Base-by-base conservation (phyloP, 768 basidiomycete genomes). In the Galerina marginata region DNA sequence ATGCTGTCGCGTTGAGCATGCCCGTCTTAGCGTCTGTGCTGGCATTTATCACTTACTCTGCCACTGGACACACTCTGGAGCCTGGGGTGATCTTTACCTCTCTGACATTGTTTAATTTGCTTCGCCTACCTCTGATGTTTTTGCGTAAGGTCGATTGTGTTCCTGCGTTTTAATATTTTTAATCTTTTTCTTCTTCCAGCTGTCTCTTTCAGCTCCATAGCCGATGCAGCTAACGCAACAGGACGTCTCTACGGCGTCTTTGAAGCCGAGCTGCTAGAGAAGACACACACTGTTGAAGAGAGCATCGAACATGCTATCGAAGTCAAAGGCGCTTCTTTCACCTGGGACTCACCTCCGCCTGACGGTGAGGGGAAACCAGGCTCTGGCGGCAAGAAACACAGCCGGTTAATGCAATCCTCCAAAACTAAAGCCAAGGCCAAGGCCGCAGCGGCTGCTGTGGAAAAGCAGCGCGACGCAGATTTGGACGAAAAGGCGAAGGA, bases 181-280 rank as follows among this genome's bases (percentile, higher is more conserved):
- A 48, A 54, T 45, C 26, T 60, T 36, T n/a, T 49, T 16, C 23
- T 4, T 4, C 37, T 46, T 64, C n/a, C 60, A 91, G 89, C 89
- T 14, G 65, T 88, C 59, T 82, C 90, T 2, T 83, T 94, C 55
- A 88, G 89, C 59, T 72, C 93, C n/a, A 89, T 90, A 63, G 87
- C 92, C 3, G 96, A 98, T 64, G 95, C 95, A 0, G 73, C 81
- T 47, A 95, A 92, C 66, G 96, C 95, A 2, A 78, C 84, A n/a
- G 76, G 78, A 9, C 91, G 96, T 44, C 81, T 98, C 1, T 80
- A 85, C 62, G 87, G 83, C 11, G 91, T 95, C 25, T 96, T 96
- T 69, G 88, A 89, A 53, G 93, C 94, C 1, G 95, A 98, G 70
- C 77, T 86, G 6, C 77, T 92, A 6, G 79, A 83, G 3, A 86